Percentiles rank a stretch among this genome's conserved stretches.
Conservation (phyloP, 176 grass and related monocot genomes). For the Oryza punctata region DNA sequence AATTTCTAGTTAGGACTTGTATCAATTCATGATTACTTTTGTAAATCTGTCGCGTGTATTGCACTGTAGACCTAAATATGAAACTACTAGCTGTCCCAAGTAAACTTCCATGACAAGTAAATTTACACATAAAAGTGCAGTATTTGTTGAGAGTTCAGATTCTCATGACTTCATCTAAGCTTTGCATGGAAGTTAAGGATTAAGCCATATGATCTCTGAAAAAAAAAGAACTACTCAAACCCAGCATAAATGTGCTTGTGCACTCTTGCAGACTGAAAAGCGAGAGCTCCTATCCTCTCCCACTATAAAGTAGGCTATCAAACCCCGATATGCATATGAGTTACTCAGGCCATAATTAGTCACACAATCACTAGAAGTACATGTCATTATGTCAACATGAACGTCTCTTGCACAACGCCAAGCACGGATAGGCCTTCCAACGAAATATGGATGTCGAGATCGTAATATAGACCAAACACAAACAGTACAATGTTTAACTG, state of each 20-base stretch:
- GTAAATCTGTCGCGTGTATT: not conserved
- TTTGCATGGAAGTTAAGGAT: not conserved
- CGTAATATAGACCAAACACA: not conserved
- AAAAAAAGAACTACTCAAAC: conserved; percentile 13
- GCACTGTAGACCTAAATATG: not conserved
- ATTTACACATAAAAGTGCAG: conserved; percentile 3
- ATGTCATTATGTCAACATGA: conserved; percentile 3
- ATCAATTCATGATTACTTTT: conserved; percentile 12
- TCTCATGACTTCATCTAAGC: not conserved
- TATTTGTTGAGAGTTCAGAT: not conserved
- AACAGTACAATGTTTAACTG: not conserved
- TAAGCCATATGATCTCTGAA: conserved; percentile 7
- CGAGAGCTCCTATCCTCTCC: not conserved
- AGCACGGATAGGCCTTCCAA: not conserved
- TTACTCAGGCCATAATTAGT: conserved; percentile 2
- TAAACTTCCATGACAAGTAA: not conserved
- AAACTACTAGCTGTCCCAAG: not conserved
- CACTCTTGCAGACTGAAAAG: not conserved
- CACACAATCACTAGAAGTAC: not conserved
- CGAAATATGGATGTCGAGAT: not conserved
- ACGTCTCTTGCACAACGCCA: not conserved
- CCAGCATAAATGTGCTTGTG: not conserved
- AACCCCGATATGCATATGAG: not conserved
- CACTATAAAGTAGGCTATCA: not conserved
- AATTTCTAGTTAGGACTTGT: conserved; percentile 1